Conservation (phyloP, 2,329 filamentous ascomycete genomes). For the Ophiocordyceps camponoti-rufipedis region DNA sequence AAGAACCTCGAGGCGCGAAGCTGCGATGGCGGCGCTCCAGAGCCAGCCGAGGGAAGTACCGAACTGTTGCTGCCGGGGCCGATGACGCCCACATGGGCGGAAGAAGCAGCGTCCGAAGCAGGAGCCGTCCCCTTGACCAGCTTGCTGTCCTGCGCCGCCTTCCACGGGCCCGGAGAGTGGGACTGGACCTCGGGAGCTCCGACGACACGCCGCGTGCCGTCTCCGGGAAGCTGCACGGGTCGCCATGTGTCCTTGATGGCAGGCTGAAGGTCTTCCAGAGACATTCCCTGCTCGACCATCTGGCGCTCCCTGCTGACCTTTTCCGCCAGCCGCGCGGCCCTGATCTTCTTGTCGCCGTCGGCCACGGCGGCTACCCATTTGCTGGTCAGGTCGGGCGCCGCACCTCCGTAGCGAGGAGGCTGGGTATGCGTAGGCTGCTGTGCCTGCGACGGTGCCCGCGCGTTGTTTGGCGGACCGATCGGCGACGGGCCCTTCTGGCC, state of each 20-base stretch:
- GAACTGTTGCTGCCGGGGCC: conserved; percentile 9
- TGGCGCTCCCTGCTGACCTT: conserved; percentile 23
- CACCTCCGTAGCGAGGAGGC: conserved; percentile 9
- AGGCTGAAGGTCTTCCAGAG: conserved; percentile 25
- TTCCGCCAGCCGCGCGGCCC: conserved; percentile 18
- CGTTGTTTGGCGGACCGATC: conserved; percentile 18
- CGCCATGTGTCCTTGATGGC: conserved; percentile 37
- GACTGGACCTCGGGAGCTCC: conserved; percentile 10
- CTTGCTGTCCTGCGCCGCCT: conserved; percentile 10
- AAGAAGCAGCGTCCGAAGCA: conserved; percentile 7
- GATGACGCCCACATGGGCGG: conserved; percentile 11
- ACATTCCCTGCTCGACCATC: conserved; percentile 24
- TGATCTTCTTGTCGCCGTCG: conserved; percentile 27
- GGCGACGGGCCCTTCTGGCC: conserved; percentile 24
- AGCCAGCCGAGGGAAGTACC: conserved; percentile 9
- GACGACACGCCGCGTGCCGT: conserved; percentile 14
- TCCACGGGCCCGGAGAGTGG: conserved; percentile 13
- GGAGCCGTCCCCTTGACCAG: conserved; percentile 3
- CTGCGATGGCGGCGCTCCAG: conserved; percentile 20
- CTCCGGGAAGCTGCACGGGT: conserved; percentile 18
- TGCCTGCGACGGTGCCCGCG: conserved; percentile 8
- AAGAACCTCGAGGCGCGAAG: conserved; percentile 43
- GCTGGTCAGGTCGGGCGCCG: conserved; percentile 15
- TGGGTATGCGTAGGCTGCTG: conserved; percentile 7
- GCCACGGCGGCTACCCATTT: conserved; percentile 24